These are phyloP conservation scores for Plasmodium vinckei DNA, from an alignment of 169 alveolate species.

Conservation along the genomic window DNA sequence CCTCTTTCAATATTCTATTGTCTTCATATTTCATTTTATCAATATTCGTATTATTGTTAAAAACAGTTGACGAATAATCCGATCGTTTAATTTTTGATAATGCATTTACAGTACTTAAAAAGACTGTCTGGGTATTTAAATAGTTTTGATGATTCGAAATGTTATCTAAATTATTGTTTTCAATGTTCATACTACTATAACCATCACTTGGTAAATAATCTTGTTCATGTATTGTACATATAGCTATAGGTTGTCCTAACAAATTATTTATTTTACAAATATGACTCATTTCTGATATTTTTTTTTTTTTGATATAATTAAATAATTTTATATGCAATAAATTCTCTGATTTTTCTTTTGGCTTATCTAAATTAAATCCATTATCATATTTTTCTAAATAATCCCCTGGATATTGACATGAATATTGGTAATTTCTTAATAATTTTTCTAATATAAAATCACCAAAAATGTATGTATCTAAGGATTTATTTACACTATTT, in stretches of 20 bases:
- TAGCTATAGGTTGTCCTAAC: conserved; percentile 75
- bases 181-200: background rate
- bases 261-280: conserved; percentile 63
- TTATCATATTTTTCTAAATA: conserved; percentile 62
- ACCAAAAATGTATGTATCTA: conserved; percentile 71
- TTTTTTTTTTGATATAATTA: conserved; percentile 58
- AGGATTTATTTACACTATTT: conserved; percentile 46
- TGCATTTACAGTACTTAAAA: conserved; percentile 7
- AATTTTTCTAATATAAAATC: conserved; percentile 63
- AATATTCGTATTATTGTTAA: background rate
- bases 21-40: background rate
- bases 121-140: background rate
- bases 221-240: conserved; percentile 47
- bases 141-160: background rate
- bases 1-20: background rate
- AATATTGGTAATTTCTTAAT: conserved; percentile 50
- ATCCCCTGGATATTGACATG: conserved; percentile 75
- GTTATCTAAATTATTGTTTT: background rate
- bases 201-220: background rate
- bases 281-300: conserved; percentile 70
- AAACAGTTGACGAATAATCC: background rate
- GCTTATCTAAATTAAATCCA: conserved; percentile 42
- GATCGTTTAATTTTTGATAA: conserved; percentile 2
- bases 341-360: conserved; percentile 27
- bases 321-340: conserved; percentile 52